A percentile compares a stretch with the other conserved stretches of the same genome.
phyloP scores from a whole-genome alignment of 495 filamentous ascomycete genomes.

The Jackrogersella minutella region DNA sequence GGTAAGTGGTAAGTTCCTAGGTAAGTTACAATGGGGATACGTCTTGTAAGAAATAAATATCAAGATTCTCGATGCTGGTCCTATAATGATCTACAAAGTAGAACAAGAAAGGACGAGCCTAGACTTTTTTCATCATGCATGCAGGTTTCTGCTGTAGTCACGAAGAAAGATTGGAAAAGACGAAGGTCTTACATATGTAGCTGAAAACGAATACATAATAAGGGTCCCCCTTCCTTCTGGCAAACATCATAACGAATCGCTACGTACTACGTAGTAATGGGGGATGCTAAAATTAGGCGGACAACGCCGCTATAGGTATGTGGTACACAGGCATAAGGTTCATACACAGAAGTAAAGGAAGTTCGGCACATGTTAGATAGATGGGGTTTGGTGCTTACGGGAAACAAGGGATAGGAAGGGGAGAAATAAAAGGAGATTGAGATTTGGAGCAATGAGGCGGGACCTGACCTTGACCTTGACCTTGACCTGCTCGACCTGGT shows the following conservation, averaged over 20 bases:
- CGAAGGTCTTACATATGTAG: no score
- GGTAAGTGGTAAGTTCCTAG: background rate
- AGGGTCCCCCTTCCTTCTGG: background rate
- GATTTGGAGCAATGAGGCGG: background rate
- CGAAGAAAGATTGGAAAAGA: no score
- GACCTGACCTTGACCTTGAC: no score
- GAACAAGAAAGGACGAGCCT: background rate
- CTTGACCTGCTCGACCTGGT: background rate
- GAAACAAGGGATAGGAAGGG: background rate
- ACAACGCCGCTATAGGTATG: conserved; percentile 8
- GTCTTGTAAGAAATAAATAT: background rate
- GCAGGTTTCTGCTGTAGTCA: background rate
- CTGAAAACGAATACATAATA: no score
- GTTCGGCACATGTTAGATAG: conserved; percentile 27
- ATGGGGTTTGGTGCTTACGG: conserved; percentile 23
- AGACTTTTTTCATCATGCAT: background rate
- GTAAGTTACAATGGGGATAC: background rate
- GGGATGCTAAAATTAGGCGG: conserved; percentile 35
- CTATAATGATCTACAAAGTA: background rate
- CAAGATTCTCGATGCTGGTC: background rate
- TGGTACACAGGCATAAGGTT: conserved; percentile 6
- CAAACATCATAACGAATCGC: background rate
- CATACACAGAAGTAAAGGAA: conserved; percentile 15
- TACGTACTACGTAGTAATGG: no score
- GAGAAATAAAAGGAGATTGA: background rate